Base-by-base conservation (phyloP, 495 filamentous ascomycete genomes). In the Trichoderma erinaceum region DNA sequence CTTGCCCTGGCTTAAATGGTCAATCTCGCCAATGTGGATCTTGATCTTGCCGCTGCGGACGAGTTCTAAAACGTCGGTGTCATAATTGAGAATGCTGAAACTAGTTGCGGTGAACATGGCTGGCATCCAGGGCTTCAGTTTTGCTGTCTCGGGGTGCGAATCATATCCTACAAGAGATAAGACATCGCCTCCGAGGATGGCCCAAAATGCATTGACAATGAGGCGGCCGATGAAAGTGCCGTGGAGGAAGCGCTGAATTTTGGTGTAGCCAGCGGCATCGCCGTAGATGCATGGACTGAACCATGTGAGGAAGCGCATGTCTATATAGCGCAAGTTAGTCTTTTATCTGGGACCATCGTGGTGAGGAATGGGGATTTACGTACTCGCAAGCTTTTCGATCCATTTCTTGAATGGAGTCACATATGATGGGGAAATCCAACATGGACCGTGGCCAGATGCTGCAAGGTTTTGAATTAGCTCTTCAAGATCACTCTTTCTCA, bases 1-100 rank as follows among this genome's bases (percentile, higher is more conserved):
- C 0, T 74, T 80, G 8, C 78, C 72, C 6, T 71, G 68, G 4
- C 78, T 73, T 3, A 92, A 80, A 13, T 72, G 73, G 1, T 78
- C 77, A 23, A 93, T 80, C 69, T 91, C 86, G 48, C 84, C 83
- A 66, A 90, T 78, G 71, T 91, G 82, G 3, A 92, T 83, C 10
- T 78, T 81, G 61, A 90, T 81, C 10, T 77, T 84, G 16, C 86
- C 88, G 58, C 82, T 77, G 44, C 78, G 80, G 23, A 93, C 78
- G 1, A 85, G 74, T 16, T 88, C 84, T 73, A 88, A 90, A 74
- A 92, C 81, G 71, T 90, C 76, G 12, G 82, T 86, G 0, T 83
- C 82, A 68, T 90, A 92, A 76, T 92, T 92, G 63, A 91, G 80
- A 71, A 92, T 90, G 52, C 82, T 84, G 63, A 90, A 81, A 11